Conservation (phyloP, 345 rosid genomes). For the Viola odorata region DNA sequence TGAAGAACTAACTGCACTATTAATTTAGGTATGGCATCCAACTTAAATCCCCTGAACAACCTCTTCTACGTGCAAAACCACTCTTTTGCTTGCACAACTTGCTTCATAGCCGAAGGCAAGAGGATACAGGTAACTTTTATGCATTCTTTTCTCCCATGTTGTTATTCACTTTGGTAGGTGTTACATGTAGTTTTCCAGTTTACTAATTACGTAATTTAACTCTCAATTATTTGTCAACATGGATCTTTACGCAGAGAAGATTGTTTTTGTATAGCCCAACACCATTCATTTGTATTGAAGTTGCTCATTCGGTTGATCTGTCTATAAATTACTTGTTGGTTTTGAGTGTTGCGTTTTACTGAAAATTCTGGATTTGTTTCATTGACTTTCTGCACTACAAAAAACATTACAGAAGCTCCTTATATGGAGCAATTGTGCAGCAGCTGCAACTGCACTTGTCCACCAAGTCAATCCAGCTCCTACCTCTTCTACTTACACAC, state of each 20-base stretch:
- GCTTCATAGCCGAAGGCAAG: constrained; percentile 60
- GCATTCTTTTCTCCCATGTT: constrained; percentile 10
- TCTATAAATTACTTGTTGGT: background rate
- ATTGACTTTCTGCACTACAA: too few relatives aligned
- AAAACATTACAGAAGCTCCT: too few relatives aligned
- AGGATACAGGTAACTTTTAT: constrained; percentile 48
- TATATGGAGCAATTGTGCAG: too few relatives aligned
- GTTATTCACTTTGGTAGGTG: background rate
- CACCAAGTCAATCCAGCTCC: too few relatives aligned
- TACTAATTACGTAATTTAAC: background rate
- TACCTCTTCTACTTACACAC: too few relatives aligned
- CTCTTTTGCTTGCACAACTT: constrained; percentile 67
- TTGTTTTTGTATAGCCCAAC: background rate
- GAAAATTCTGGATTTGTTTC: too few relatives aligned
- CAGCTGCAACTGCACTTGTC: too few relatives aligned
- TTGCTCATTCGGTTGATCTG: background rate
- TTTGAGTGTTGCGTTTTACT: too few relatives aligned
- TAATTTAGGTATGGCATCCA: constrained; percentile 50
- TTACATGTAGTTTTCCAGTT: too few relatives aligned
- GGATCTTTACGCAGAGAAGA: background rate
- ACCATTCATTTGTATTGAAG: background rate
- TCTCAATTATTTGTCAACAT: background rate
- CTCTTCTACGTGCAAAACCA: constrained; percentile 71
- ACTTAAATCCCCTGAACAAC: constrained; percentile 60
- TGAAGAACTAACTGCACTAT: background rate